These are phyloP conservation scores for Pestalotiopsis sp. DNA, from an alignment of 2,329 filamentous ascomycete species.

Conservation along the genomic window DNA sequence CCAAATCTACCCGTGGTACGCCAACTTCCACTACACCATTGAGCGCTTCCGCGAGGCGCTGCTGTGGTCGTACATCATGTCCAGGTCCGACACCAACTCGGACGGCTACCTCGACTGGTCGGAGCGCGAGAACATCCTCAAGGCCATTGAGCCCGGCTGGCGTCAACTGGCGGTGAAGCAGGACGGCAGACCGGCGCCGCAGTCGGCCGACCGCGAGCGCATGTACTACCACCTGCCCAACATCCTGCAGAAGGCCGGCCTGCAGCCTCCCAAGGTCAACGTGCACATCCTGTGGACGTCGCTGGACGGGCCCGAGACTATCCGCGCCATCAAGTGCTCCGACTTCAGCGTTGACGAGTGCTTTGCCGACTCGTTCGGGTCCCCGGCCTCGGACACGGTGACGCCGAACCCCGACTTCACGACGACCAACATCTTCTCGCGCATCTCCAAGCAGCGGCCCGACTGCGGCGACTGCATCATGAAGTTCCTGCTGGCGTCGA, in stretches of 20 bases:
- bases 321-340: constrained; percentile 42
- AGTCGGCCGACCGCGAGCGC: constrained; percentile 34
- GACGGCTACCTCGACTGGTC: constrained; percentile 43
- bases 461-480: constrained; percentile 45
- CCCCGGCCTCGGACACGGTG: constrained; percentile 34
- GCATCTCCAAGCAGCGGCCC: constrained; percentile 38
- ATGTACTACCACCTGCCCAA: constrained; percentile 41
- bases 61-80: constrained; percentile 45
- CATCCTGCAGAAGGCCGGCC: constrained; percentile 38
- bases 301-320: constrained; percentile 42
- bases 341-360: constrained; percentile 44
- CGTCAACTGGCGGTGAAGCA: constrained; percentile 23
- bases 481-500: constrained; percentile 40
- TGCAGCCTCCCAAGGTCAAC: constrained; percentile 42
- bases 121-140: constrained; percentile 39
- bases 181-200: constrained; percentile 33
- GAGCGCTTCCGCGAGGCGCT: constrained; percentile 45
- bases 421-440: constrained; percentile 40
- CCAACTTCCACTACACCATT: constrained; percentile 45
- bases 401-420: constrained; percentile 40
- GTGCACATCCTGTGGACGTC: constrained; percentile 44
- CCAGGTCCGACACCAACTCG: constrained; percentile 37
- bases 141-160: constrained; percentile 38
- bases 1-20: constrained; percentile 47
- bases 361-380: constrained; percentile 43